These are phyloP conservation scores for Stromatinia cepivora DNA, from an alignment of 2,329 filamentous ascomycete species.

Conservation along the genomic window DNA sequence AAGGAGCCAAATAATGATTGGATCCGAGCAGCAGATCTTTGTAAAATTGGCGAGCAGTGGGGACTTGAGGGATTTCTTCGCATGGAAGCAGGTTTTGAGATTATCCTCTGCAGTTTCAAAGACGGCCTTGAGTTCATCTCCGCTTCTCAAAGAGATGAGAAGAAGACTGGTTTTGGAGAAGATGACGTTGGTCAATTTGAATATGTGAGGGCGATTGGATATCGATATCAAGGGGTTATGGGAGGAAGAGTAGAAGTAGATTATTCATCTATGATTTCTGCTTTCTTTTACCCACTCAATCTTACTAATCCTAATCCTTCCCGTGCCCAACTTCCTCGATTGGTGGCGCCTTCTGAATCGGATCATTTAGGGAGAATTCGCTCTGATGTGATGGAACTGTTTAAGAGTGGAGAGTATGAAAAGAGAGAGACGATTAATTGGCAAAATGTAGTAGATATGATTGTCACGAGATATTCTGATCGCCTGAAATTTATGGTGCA, in stretches of 20 bases:
- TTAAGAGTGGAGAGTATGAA: constrained; percentile 36
- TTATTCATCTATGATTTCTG: constrained; percentile 39
- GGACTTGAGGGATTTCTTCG: constrained; percentile 66
- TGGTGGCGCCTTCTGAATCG: constrained; percentile 20
- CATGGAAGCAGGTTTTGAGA: constrained; percentile 70
- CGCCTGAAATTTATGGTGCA: constrained; percentile 46
- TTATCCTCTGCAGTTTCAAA: constrained; percentile 65
- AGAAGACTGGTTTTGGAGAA: background rate
- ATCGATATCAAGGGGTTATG: constrained; percentile 48
- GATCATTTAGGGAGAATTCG: constrained; percentile 42
- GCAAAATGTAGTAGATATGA: constrained; percentile 66
- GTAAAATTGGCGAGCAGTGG: constrained; percentile 53
- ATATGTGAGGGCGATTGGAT: constrained; percentile 46
- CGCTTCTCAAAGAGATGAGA: constrained; percentile 27
- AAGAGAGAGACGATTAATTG: constrained; percentile 46
- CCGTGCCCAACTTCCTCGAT: constrained; percentile 32
- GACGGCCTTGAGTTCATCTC: constrained; percentile 36
- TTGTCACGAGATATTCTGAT: constrained; percentile 61
- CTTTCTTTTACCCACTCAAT: constrained; percentile 37
- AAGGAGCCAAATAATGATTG: constrained; percentile 48
- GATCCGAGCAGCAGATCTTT: constrained; percentile 56
- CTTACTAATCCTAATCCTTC: constrained; percentile 35
- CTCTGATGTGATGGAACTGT: constrained; percentile 48
- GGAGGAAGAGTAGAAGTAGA: constrained; percentile 39
- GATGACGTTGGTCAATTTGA: constrained; percentile 29